Evolutionary conservation across 495 filamentous ascomycete genomes (phyloP), one percentile per base, ranked within the genome.

Genomic region (Parathielavia appendiculata): DNA sequence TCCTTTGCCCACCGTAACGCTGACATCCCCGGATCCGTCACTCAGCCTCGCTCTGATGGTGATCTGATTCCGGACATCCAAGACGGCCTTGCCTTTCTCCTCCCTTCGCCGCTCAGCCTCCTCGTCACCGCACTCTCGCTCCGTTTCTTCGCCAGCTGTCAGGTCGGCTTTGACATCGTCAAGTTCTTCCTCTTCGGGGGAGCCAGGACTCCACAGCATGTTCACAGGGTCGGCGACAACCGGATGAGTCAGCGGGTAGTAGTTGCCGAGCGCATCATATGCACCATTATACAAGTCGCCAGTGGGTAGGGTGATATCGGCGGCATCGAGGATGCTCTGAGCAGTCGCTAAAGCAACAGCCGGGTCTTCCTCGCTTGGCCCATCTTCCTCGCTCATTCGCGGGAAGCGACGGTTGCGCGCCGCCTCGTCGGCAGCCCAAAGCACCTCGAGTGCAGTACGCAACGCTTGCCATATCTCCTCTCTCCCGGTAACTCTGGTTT

Each of bases 391-490:
- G 48, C 57, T 59, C 11, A 66, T 66, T 19, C 64, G 59, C 6
- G 58, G 53, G 4, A 59, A 57, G 17, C 61, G 63, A 1, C 59
- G 59, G 5, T 59, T 61, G 23, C 59, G 63, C 2, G 55, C 60
- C 7, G 58, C 63, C 16, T 45, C 59, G 47, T 75, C 71, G 0
- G 66, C 66, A 20, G 67, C 67, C 71, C 83, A 85, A 61, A 95
- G 63, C 17, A 88, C 70, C 54, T 88, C 81, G 14, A 88, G 73
- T 0, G 85, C 88, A 0, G 82, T 73, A 30, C 79, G 79, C 12
- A 96, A 59, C 1, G 89, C 86, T 40, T 79, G 80, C 92, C 92
- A 97, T 41, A 92, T 76, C 63, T 95, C 89, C 14, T 78, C 59
- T 7, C 82, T 79, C 11, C 91, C 90, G 6, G 86, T 86, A 4